Base-by-base conservation (phyloP, 352 stramenopile genomes). In the Pythium phragmitis region DNA sequence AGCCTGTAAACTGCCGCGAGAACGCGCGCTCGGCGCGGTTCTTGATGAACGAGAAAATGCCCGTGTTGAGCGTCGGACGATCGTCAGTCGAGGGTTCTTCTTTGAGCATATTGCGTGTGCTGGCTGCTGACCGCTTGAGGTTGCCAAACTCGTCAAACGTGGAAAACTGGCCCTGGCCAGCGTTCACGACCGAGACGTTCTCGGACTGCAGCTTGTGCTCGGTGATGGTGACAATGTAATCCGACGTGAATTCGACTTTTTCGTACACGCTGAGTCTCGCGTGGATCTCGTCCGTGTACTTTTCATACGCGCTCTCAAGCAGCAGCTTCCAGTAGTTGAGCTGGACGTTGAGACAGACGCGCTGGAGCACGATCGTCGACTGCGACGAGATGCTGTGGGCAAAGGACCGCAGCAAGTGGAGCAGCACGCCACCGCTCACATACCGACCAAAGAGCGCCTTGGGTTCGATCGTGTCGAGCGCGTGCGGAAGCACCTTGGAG, bases 61-160 rank as follows among this genome's bases (percentile, higher is more conserved):
- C 80, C 2, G 79, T 88, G 59, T 92, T 88, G n/a, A 92, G 55
- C 21, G 67, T 65, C 48, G 6, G 67, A 34, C 6, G 62, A 33
- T 63, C 46, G 23, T 63, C 52, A 19, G 26, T n/a, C 0, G n/a
- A 12, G n/a, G 41, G 42, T 0, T 57, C 51, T 7, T 56, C 54
- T 17, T 67, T 61, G 11, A 67, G 43, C 17, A 67, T 17, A 49
- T 63, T 58, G 14, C 52, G 45, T 17, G 17, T 55, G 36, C 57
- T 58, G 3, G 37, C 14, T 26, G 21, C 87, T 68, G 49, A 67
- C 17, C 80, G 79, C 64, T 88, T 91, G 39, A 92, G 72, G 58
- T 92, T 92, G 11, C 83, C 83, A 63, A 90, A 92, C 69, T 92
- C 83, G 60, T 92, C 83, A 43, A 92, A 92, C 19, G 73, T 72